Percentiles rank a stretch among this genome's conserved stretches.
phyloP scores from a whole-genome alignment of 257 asterid species.

The Anisodus acutangulus region DNA sequence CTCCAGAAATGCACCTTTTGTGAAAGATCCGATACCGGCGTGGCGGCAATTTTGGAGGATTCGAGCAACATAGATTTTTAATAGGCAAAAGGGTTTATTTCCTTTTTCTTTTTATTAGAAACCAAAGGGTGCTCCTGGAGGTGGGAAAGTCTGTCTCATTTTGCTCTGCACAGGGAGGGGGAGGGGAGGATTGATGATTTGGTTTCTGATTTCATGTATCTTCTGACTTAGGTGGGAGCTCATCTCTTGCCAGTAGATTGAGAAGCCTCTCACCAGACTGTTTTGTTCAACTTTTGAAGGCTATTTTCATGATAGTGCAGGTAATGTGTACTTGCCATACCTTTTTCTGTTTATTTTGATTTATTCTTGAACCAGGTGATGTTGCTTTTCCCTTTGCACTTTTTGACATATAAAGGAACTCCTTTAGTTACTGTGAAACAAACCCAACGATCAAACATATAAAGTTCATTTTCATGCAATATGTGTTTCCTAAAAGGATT shows the following conservation, averaged over 20 bases:
- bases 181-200: conserved; percentile 5
- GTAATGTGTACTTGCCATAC: conserved; percentile 63
- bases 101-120: conserved; percentile 7
- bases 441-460: not conserved
- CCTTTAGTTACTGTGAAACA: not conserved
- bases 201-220: conserved; percentile 5
- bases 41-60: not conserved
- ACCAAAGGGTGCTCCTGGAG: not conserved
- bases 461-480: conserved; percentile 12
- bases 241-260: conserved; percentile 88
- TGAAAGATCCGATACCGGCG: not conserved
- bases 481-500: not conserved
- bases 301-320: conserved; percentile 86
- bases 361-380: not conserved
- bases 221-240: conserved; percentile 75
- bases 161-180: conserved; percentile 21
- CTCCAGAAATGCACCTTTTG: not conserved
- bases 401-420: not conserved
- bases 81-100: not conserved
- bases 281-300: conserved; percentile 86
- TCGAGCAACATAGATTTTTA: not conserved
- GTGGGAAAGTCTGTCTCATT: not conserved
- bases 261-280: conserved; percentile 84
- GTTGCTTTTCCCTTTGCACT: conserved; percentile 17
- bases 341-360: conserved; percentile 2